Percentiles rank a stretch among this genome's conserved stretches.
Conservation (phyloP, 768 basidiomycete species). For the Asterophora parasitica region DNA sequence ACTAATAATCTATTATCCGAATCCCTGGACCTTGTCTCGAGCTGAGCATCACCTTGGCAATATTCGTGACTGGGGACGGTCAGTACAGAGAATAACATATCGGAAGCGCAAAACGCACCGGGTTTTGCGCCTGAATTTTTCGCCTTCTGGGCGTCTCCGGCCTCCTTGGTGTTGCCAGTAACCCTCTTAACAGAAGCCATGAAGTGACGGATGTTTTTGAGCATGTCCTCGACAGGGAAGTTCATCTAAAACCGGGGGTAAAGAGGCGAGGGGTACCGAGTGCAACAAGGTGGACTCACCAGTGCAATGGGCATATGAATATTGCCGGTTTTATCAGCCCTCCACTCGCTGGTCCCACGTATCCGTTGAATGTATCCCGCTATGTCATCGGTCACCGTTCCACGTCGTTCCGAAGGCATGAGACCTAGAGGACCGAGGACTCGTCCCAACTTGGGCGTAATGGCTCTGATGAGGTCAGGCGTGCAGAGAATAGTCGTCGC, state of each 20-base stretch:
- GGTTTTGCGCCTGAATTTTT: conserved; percentile 43
- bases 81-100: conserved; percentile 2
- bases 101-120: conserved; percentile 27
- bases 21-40: conserved; percentile 88
- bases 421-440: conserved; percentile 84
- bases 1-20: conserved; percentile 71
- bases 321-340: conserved; percentile 80
- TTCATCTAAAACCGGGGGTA: conserved; percentile 45
- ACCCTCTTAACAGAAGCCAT: conserved; percentile 68
- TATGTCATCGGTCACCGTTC: conserved; percentile 90
- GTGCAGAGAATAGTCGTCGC: conserved; percentile 86
- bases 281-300: conserved; percentile 34
- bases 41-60: conserved; percentile 80
- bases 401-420: conserved; percentile 93
- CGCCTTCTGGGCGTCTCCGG: conserved; percentile 36
- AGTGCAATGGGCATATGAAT: conserved; percentile 80
- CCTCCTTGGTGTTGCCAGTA: conserved; percentile 64
- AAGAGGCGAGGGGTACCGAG: neutral
- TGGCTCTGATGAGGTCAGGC: conserved; percentile 68
- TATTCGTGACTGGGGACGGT: conserved; percentile 53
- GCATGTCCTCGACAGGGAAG: conserved; percentile 71
- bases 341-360: conserved; percentile 87
- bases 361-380: conserved; percentile 75
- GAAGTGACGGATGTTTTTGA: conserved; percentile 76
- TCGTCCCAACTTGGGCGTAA: conserved; percentile 75